phyloP scores from a whole-genome alignment of 2,329 filamentous ascomycete species.

The Venturiaceae sp. region DNA sequence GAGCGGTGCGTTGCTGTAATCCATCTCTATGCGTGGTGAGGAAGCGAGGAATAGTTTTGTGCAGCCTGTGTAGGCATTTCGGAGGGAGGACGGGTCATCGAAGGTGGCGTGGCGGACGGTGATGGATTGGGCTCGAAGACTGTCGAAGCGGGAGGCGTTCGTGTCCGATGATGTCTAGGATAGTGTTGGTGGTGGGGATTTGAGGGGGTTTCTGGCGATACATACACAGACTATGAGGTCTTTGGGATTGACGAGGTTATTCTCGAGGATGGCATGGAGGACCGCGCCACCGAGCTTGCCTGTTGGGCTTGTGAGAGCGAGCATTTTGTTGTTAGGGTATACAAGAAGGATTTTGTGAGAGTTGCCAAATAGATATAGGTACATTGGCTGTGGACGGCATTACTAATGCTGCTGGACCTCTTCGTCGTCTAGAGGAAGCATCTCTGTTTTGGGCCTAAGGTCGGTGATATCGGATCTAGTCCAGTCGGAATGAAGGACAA shows the following conservation, averaged over 20 bases:
- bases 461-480: not conserved
- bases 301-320: slow-evolving; percentile 29
- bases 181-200: not conserved
- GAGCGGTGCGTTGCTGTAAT: slow-evolving; percentile 31
- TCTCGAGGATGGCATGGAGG: slow-evolving; percentile 29
- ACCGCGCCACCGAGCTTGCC: slow-evolving; percentile 37
- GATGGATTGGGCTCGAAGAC: not conserved
- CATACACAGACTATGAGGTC: slow-evolving; percentile 2
- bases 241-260: slow-evolving; percentile 25
- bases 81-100: slow-evolving; percentile 24
- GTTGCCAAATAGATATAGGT: not conserved
- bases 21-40: slow-evolving; percentile 31
- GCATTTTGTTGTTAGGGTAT: not conserved
- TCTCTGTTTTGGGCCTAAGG: not conserved
- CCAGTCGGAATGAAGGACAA: too few relatives aligned
- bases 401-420: not conserved
- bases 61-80: slow-evolving; percentile 26
- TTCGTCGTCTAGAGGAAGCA: not conserved
- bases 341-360: not conserved
- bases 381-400: not conserved
- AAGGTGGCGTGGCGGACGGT: slow-evolving; percentile 27
- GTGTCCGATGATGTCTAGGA: slow-evolving; percentile 10
- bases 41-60: slow-evolving; percentile 36
- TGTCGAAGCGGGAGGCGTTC: not conserved
- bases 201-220: not conserved